Evolutionary conservation across 169 alveolate species (phyloP).

Genomic region (Cryptosporidium tyzzeri): DNA sequence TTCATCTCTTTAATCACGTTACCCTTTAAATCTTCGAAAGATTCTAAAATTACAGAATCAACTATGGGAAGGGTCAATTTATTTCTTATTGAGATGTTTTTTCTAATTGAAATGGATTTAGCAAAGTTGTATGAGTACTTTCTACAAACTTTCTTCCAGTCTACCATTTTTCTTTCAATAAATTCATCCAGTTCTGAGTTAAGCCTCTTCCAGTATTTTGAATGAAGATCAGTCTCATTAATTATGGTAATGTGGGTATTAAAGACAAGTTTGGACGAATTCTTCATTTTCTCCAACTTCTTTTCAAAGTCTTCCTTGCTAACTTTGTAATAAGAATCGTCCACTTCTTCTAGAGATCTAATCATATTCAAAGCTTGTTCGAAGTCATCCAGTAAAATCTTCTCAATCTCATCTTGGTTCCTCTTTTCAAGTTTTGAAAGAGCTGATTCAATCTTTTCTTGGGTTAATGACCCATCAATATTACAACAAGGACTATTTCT

Average conservation of each 20-base stretch:
- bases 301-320: conserved; percentile 30
- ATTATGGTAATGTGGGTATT: conserved; percentile 17
- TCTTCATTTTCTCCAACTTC: conserved; percentile 17
- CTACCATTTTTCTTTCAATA: background rate
- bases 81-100: conserved; percentile 47
- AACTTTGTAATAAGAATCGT: conserved; percentile 19
- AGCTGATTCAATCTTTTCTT: conserved; percentile 22
- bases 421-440: conserved; percentile 6
- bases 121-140: conserved; percentile 28
- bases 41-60: conserved; percentile 23
- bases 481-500: conserved; percentile 61
- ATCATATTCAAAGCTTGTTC: conserved; percentile 3
- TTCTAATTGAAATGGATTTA: conserved; percentile 28
- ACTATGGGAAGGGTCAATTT: conserved; percentile 35
- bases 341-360: conserved; percentile 1
- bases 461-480: background rate
- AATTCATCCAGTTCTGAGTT: conserved; percentile 25
- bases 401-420: conserved; percentile 36
- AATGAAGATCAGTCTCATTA: conserved; percentile 12
- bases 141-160: conserved; percentile 39
- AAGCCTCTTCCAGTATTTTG: background rate
- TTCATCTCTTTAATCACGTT: conserved; percentile 41
- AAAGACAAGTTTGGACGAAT: background rate
- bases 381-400: conserved; percentile 20
- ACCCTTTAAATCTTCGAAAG: conserved; percentile 9